Percentiles rank a stretch among this genome's conserved stretches.
Evolutionary conservation across 768 basidiomycete species (phyloP).

Genomic region (Leccinum boreale): DNA sequence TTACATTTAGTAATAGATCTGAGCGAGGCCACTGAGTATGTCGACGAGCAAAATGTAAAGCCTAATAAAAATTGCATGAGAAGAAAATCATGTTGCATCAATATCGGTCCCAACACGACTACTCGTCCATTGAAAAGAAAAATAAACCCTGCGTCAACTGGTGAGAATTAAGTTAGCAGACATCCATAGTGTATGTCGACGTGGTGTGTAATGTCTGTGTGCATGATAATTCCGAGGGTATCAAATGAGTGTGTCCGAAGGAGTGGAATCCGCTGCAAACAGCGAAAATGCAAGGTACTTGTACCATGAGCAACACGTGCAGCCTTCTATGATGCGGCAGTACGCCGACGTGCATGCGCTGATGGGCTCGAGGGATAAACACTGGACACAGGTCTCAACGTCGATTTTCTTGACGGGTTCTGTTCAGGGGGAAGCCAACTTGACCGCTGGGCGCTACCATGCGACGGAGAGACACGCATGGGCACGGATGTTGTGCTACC

Average conservation of each 20-base stretch:
- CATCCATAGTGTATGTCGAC: constrained; percentile 22
- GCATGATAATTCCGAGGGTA: constrained; percentile 24
- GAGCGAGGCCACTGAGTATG: constrained; percentile 3
- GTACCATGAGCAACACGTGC: neutral
- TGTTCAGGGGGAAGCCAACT: constrained; percentile 24
- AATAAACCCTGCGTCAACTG: neutral
- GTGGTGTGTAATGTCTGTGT: constrained; percentile 8
- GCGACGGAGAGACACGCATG: constrained; percentile 7
- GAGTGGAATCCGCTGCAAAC: constrained; percentile 15
- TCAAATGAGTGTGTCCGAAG: constrained; percentile 24
- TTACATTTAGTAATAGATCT: constrained; percentile 28
- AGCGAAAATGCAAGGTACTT: constrained; percentile 9
- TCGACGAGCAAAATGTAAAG: constrained; percentile 11
- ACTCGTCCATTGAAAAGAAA: constrained; percentile 18
- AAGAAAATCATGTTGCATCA: constrained; percentile 10
- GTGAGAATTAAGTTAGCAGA: constrained; percentile 18
- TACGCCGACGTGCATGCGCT: constrained; percentile 16
- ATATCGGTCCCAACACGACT: constrained; percentile 15
- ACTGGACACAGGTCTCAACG: constrained; percentile 17
- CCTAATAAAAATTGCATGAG: constrained; percentile 10
- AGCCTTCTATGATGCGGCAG: constrained; percentile 19
- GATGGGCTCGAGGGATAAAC: constrained; percentile 11
- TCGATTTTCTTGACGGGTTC: constrained; percentile 7
- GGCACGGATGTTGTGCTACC: constrained; percentile 9
- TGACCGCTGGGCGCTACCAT: constrained; percentile 19